These are phyloP conservation scores for Porcisia hertigi DNA, from an alignment of 208 protist species.

Conservation along the genomic window DNA sequence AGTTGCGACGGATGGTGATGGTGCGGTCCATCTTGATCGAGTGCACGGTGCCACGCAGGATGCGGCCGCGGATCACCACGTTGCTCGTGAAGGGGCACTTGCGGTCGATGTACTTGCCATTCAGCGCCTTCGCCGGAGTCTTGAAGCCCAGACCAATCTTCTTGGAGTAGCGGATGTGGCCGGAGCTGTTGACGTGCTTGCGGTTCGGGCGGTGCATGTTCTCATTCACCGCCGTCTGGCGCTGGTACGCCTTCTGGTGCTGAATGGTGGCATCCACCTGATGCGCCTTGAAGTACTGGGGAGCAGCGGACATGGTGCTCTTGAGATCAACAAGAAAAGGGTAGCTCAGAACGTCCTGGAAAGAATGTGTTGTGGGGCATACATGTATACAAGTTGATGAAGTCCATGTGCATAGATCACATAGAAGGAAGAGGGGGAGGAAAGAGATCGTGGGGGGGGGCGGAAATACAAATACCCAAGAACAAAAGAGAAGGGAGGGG, in stretches of 20 bases:
- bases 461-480: neutral
- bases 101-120: constrained; percentile 99
- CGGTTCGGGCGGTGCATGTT: constrained; percentile 78
- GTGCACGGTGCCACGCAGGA: constrained; percentile 98
- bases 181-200: constrained; percentile 62
- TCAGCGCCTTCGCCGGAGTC: constrained; percentile 97
- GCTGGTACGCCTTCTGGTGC: constrained; percentile 92
- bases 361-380: too few species aligned
- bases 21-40: constrained; percentile 99
- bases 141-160: constrained; percentile 97
- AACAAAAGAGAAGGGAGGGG: neutral
- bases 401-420: neutral
- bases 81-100: constrained; percentile 99
- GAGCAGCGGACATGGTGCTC: constrained; percentile 37
- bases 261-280: constrained; percentile 87
- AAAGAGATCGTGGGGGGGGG: neutral
- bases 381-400: neutral
- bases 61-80: constrained; percentile 99
- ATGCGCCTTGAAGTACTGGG: constrained; percentile 75
- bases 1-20: constrained; percentile 99
- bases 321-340: neutral
- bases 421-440: neutral
- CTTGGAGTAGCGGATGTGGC: constrained; percentile 94
- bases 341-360: constrained; percentile 15
- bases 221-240: constrained; percentile 91